Evolutionary conservation across 2,329 filamentous ascomycete genomes (phyloP), one percentile per base, ranked within the genome.

Genomic region (Scedosporium dehoogii): DNA sequence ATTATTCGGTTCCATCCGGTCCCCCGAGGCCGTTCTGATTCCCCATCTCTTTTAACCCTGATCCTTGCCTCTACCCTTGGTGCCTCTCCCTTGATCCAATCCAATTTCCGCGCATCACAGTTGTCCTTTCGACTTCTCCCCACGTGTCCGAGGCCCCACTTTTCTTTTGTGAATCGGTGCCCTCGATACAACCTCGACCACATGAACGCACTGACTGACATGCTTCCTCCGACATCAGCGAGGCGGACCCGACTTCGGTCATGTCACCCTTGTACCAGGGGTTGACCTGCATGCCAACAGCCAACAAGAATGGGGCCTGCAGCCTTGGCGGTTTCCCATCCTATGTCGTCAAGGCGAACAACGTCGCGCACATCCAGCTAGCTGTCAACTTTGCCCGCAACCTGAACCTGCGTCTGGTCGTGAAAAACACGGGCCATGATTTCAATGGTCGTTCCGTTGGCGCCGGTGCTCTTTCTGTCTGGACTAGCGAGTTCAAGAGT

Each of bases 321-420:
- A 66, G 70, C 0, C 63, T 80, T 9, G 80, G 79, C 7, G 78
- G 75, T 62, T 77, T 77, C 59, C 72, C 76, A 1, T 66, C 64
- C 14, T 78, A 78, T 59, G 70, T 73, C 7, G 71, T 79, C 44
- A 70, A 74, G 16, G 74, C 73, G 1, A 68, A 66, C 2, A 64
- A 64, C 1, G 51, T 68, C 1, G 63, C 65, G 3, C 72, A 79
- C 63, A 69, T 76, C 14, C 67, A 63, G 9, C 68, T 69, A 7
- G 69, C 71, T 2, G 61, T 77, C 23, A 64, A 69, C 42, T 79
- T 79, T 65, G 74, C 74, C 16, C 69, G 70, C 25, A 65, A 73
- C 33, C 70, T 72, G 41, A 73, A 74, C 59, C 67, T 76, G 25
- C 73, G 75, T 4, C 67, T 76, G 27, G 69, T 75, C 6, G 66